phyloP scores from a whole-genome alignment of 2,329 filamentous ascomycete genomes.

The Fusarium guadeloupense region DNA sequence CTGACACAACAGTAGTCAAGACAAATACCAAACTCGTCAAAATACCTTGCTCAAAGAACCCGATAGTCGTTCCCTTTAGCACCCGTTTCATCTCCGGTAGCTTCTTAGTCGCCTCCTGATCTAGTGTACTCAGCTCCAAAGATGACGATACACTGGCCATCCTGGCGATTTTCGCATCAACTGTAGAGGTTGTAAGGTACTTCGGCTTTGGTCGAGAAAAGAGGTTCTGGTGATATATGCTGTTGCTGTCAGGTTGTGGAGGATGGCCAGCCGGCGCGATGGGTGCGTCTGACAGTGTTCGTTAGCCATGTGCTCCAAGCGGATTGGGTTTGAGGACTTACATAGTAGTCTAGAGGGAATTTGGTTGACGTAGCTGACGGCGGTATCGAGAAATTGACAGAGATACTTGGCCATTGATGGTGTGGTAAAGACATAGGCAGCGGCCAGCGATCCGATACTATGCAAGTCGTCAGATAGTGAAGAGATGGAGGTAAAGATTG shows the following conservation, averaged over 20 bases:
- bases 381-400: slow-evolving; percentile 15
- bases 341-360: slow-evolving; percentile 16
- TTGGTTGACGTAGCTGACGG: slow-evolving; percentile 19
- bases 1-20: slow-evolving; percentile 11
- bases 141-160: not conserved
- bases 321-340: not conserved
- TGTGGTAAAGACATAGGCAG: slow-evolving; percentile 23
- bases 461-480: not conserved
- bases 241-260: not conserved
- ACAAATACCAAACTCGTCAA: slow-evolving; percentile 21
- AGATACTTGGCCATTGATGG: slow-evolving; percentile 26
- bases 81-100: slow-evolving; percentile 14
- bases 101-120: slow-evolving; percentile 7
- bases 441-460: slow-evolving; percentile 9
- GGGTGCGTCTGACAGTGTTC: not conserved
- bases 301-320: not conserved
- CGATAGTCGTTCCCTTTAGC: slow-evolving; percentile 15
- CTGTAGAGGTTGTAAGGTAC: slow-evolving; percentile 5
- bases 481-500: too few relatives aligned
- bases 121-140: not conserved
- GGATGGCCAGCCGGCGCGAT: slow-evolving; percentile 3
- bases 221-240: slow-evolving; percentile 3
- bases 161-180: not conserved
- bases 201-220: slow-evolving; percentile 21
- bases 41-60: slow-evolving; percentile 31